These are phyloP conservation scores for Xylariomycetidae sp. DNA, from an alignment of 2,329 filamentous ascomycete genomes.

Conservation along the genomic window DNA sequence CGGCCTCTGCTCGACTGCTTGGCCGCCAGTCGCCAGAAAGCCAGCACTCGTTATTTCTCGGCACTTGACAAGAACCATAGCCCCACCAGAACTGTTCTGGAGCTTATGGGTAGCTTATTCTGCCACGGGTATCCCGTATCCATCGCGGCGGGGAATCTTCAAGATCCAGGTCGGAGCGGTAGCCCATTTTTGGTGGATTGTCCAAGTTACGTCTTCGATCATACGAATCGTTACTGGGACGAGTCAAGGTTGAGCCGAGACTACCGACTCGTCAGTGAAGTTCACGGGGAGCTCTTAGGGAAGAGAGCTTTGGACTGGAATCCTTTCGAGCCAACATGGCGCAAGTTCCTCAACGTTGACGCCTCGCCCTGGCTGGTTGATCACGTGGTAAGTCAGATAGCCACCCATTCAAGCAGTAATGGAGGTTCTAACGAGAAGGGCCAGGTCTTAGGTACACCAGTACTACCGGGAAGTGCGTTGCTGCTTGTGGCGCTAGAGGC, in stretches of 20 bases:
- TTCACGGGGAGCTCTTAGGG: conserved; percentile 25
- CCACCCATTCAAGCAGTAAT: too few relatives aligned
- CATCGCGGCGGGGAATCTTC: too few relatives aligned
- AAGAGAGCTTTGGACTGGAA: conserved; percentile 18
- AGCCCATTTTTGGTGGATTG: conserved; percentile 25
- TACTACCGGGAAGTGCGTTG: conserved; percentile 32
- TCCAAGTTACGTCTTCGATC: conserved; percentile 36
- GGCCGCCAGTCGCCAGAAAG: too few relatives aligned
- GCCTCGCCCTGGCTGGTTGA: conserved; percentile 40
- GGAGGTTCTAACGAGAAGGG: conserved; percentile 17
- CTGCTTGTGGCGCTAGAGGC: conserved; percentile 34
- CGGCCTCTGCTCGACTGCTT: conserved; percentile 17
- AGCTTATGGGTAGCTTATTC: too few relatives aligned
- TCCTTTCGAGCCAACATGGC: conserved; percentile 32
- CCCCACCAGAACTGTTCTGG: too few relatives aligned
- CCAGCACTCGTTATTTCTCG: too few relatives aligned
- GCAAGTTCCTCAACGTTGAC: conserved; percentile 34
- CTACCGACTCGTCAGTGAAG: conserved; percentile 23
- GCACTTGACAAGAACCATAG: too few relatives aligned
- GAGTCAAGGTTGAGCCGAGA: conserved; percentile 28
- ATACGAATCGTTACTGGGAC: conserved; percentile 31
- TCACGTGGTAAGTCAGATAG: conserved; percentile 34
- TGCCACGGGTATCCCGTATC: too few relatives aligned
- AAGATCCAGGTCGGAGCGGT: conserved; percentile 1
- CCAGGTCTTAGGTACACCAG: conserved; percentile 18